Conservation (phyloP, 2,329 filamentous ascomycete species). For the Hymenoscyphus linearis region DNA sequence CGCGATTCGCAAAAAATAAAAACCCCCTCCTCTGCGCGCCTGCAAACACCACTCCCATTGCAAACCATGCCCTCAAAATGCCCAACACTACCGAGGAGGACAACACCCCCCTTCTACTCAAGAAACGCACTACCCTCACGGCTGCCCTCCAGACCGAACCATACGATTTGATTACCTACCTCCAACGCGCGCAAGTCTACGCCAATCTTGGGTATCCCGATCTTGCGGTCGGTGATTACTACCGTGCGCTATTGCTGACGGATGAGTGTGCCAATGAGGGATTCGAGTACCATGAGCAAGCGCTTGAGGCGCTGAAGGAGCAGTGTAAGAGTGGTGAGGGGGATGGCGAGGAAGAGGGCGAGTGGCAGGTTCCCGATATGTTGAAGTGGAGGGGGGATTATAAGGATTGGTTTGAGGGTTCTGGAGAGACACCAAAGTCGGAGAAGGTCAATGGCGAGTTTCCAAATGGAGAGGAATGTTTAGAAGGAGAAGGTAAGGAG, state of each 20-base stretch:
- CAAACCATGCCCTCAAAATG: background rate
- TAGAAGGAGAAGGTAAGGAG: slow-evolving; percentile 33
- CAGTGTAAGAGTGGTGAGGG: slow-evolving; percentile 4
- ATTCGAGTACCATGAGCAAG: slow-evolving; percentile 75
- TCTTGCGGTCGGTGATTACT: slow-evolving; percentile 83
- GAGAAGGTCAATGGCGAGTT: background rate
- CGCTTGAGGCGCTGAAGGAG: slow-evolving; percentile 38
- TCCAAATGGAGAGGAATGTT: slow-evolving; percentile 20
- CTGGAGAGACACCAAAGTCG: slow-evolving; percentile 13
- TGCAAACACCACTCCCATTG: too few species aligned
- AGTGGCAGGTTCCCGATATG: slow-evolving; percentile 37
- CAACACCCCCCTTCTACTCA: slow-evolving; percentile 38
- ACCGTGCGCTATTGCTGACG: slow-evolving; percentile 78
- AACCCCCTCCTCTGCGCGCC: background rate
- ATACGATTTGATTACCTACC: slow-evolving; percentile 59
- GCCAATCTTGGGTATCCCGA: slow-evolving; percentile 79
- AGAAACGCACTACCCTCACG: slow-evolving; percentile 52
- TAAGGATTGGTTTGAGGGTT: slow-evolving; percentile 9
- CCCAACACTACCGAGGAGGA: slow-evolving; percentile 19
- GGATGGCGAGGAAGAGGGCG: background rate
- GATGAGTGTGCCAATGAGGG: slow-evolving; percentile 73
- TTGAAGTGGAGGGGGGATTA: slow-evolving; percentile 29
- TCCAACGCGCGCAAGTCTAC: slow-evolving; percentile 67
- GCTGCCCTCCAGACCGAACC: slow-evolving; percentile 45
- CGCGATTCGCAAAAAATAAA: background rate